phyloP scores from a whole-genome alignment of 2,329 filamentous ascomycete species.

The Diplodia sapinea region DNA sequence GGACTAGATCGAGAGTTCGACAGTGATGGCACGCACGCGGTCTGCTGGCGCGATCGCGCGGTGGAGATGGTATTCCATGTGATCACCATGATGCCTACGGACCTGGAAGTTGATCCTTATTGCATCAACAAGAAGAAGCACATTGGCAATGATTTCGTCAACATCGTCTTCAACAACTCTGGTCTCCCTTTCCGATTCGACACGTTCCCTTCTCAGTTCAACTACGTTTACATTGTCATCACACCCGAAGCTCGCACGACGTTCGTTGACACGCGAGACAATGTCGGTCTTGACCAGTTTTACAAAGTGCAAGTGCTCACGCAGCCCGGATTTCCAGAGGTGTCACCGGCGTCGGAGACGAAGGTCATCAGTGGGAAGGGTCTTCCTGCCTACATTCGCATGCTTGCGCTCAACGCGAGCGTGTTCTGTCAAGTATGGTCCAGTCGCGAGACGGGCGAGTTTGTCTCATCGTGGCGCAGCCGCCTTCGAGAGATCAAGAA shows the following conservation, averaged over 20 bases:
- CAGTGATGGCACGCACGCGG: constrained; percentile 83
- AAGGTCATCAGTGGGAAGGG: constrained; percentile 87
- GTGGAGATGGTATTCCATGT: constrained; percentile 96
- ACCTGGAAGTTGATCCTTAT: constrained; percentile 76
- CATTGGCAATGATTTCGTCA: constrained; percentile 97
- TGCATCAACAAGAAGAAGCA: constrained; percentile 85
- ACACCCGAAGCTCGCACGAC: constrained; percentile 81
- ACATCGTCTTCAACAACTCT: constrained; percentile 97
- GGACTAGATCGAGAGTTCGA: constrained; percentile 81
- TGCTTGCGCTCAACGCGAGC: constrained; percentile 89
- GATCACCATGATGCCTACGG: constrained; percentile 95
- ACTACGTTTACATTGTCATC: constrained; percentile 96
- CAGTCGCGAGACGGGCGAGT: constrained; percentile 75
- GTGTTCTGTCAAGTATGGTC: constrained; percentile 94
- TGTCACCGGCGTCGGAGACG: constrained; percentile 85
- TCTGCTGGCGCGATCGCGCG: constrained; percentile 93
- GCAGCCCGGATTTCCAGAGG: constrained; percentile 85
- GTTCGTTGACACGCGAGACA: constrained; percentile 60
- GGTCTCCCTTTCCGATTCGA: constrained; percentile 87
- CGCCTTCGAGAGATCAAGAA: constrained; percentile 83
- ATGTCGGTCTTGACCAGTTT: constrained; percentile 61
- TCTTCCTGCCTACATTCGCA: constrained; percentile 82
- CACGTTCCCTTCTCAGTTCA: constrained; percentile 93
- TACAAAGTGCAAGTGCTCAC: constrained; percentile 91
- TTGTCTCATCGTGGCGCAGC: constrained; percentile 87